Base-by-base conservation (phyloP, 805 yeast genomes). In the Kodamaea sagamina region DNA sequence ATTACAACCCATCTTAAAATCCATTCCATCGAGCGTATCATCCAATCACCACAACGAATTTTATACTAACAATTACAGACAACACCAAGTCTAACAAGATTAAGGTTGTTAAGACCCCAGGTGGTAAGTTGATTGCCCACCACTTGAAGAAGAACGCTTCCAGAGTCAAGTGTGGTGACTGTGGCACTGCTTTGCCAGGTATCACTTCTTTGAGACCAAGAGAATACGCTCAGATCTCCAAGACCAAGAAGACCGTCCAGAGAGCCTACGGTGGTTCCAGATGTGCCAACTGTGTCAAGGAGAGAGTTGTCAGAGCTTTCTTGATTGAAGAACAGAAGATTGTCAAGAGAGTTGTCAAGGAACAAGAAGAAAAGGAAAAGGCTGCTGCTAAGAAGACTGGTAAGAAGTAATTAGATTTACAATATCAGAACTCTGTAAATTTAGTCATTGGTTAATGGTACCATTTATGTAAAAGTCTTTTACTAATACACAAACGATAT, bases 31-130 rank as follows among this genome's bases (percentile, higher is more conserved):
- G n/a, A n/a, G n/a, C n/a, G n/a, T n/a, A n/a, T n/a, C n/a, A n/a
- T n/a, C n/a, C n/a, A n/a, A n/a, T n/a, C n/a, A n/a, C n/a, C n/a
- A n/a, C n/a, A n/a, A n/a, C n/a, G n/a, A n/a, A n/a, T 6, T 12
- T 9, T 41, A 47, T 66, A 67, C 72, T 67, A 67, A 65, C 71
- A 55, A 31, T 41, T 52, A 51, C 64, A 87, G 95, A 89, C 96
- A 93, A 93, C 96, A 90, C 99, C 85, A 86, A 84, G 78, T 93
- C 99, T 65, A 93, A 93, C 96, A 88, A 86, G 82, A 92, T 93
- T 82, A 92, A 87, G 90, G 95, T 92, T 77, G 96, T 92, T 67
- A 93, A 92, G 88, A 93, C 99, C 78, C 99, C 99, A 77, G 99
- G 99, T 84, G 98, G 98, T 73, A 86, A 85, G 77, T 84, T 93